Evolutionary conservation across 164 flowering plant species (phyloP), one percentile per base, ranked within the genome.

Genomic region (Umbellularia californica): DNA sequence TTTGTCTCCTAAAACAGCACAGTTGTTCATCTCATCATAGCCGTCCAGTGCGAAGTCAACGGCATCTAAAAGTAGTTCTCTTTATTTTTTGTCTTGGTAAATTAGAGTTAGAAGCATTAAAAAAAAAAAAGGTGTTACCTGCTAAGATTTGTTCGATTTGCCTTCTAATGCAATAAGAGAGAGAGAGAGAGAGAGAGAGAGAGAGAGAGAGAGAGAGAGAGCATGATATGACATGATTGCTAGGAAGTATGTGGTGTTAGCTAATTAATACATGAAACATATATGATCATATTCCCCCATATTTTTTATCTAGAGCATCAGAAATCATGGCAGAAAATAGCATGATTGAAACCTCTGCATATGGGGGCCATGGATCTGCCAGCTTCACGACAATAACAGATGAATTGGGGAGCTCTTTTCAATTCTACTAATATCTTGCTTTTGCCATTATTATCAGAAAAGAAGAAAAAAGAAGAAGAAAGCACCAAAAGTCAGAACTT

Each of bases 31-130:
- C 82, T 86, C 84, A 88, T 87, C 87, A 88, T 88, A 72, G 73
- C 81, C 84, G 84, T 82, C 73, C 73, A 78, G 74, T 73, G 17
- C 62, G 1, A 82, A 79, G 91, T 88, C 91, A 86, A 86, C 83
- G 74, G 81, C 82, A 78, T 82, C 72, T 10, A 62, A 70, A 75
- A 25, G 47, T 70, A 22, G 22, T 50, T 25, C 4, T 22, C 41
- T 27, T 28, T 67, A 20, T 20, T 22, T 22, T 33, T 28, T 66
- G 33, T 28, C 35, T 28, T 27, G 2, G 14, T 4, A 25, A 25
- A 27, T 66, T 28, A 28, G 69, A 30, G 47, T 67, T 67, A 67
- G 69, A 30, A 67, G 14, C 19, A 67, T 30, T 25, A 25, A 25
- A 25, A 27, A 30, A 67, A 67, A 28, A 15, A 30, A 25, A 67